Evolutionary conservation across 805 yeast species (phyloP), one percentile per base, ranked within the genome.

Genomic region (Geotrichum ghanense): DNA sequence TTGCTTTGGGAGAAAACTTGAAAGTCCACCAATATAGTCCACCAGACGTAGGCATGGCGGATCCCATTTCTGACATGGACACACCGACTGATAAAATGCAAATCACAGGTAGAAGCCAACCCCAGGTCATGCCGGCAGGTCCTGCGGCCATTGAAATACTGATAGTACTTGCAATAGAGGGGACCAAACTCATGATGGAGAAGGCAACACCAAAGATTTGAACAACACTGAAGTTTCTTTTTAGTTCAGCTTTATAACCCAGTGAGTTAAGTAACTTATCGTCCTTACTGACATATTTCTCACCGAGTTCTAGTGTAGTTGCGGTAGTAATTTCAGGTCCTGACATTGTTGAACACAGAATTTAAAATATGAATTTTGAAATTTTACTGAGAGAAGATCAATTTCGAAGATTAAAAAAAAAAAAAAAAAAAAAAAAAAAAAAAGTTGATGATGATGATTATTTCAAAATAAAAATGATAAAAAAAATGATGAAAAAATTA

Each of bases 41-140:
- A 46, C 89, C 89, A 19, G 83, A 75, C 1, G 89, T 81, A 22
- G 90, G 89, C 52, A 79, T 73, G 1, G 87, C 74, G 31, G 81
- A 73, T 1, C 82, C 84, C 51, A 80, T 61, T 55, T 80, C 82
- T 3, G 83, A 70, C 78, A 83, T 74, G 16, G 81, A 69, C 5
- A 73, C 51, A 16, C 86, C 87, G n/a, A 78, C 72, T 7, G 69
- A 57, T 46, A 79, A 56, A 47, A 81, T 78, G 53, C 79, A 76
- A 9, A 68, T 49, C 3, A 78, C 71, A 26, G 84, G 71, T 14
- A 77, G 56, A 42, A 78, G 61, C 89, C 90, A 83, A 43, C 85
- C 83, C 89, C 89, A 82, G 2, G 80, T 68, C 48, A 79, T 69
- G 3, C 81, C 77, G 7, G 72, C 77, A 0, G 84, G 78, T 3